Conservation (phyloP, 495 filamentous ascomycete species). For the Penicillium macrosclerotiorum region DNA sequence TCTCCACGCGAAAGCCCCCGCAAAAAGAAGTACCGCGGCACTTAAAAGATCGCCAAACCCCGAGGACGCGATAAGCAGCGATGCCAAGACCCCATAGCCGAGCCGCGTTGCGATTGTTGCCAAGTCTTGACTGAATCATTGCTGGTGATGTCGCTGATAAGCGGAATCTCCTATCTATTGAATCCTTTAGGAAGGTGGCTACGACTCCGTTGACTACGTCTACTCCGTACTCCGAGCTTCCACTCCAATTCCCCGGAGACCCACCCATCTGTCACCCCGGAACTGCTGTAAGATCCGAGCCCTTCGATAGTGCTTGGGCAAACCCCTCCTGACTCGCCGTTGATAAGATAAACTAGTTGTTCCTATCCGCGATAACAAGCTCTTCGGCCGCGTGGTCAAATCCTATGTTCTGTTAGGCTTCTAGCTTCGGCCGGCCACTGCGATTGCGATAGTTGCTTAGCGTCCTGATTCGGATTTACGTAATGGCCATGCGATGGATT, state of each 20-base stretch:
- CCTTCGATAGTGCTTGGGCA: not conserved
- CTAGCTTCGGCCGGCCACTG: not conserved
- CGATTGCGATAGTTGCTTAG: not conserved
- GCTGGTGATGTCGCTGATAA: not conserved
- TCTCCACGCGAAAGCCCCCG: too few species aligned
- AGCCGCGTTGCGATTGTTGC: slow-evolving; percentile 2
- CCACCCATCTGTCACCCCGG: not conserved
- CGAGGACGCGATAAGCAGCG: slow-evolving; percentile 8
- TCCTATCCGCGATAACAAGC: slow-evolving; percentile 3
- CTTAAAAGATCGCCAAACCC: not conserved
- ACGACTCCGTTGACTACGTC: too few species aligned
- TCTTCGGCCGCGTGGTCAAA: slow-evolving; percentile 5
- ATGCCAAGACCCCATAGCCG: slow-evolving; percentile 2
- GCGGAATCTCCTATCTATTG: not conserved
- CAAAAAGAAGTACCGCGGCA: not conserved
- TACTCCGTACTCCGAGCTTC: too few species aligned
- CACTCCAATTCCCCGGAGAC: too few species aligned
- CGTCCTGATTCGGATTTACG: not conserved
- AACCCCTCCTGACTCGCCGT: not conserved
- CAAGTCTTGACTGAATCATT: not conserved
- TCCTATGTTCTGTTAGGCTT: not conserved
- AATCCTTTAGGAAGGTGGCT: not conserved
- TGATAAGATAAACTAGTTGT: slow-evolving; percentile 7
- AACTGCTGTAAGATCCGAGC: not conserved
- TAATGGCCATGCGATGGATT: not conserved